Evolutionary conservation across 495 filamentous ascomycete genomes (phyloP).

Genomic region (Trichoderma asperelloides): DNA sequence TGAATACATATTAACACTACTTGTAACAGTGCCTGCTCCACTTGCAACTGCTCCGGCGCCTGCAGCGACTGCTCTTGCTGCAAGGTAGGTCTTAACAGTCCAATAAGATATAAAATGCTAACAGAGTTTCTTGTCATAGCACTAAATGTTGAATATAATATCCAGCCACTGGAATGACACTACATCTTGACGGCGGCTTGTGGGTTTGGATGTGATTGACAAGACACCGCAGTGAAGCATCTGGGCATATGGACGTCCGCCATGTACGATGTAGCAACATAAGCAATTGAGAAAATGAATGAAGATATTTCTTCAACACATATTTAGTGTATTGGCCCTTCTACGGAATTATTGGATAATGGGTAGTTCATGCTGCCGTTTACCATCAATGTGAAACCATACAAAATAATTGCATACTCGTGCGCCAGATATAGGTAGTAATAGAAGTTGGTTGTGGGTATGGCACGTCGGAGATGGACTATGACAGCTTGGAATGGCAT

Average conservation of each 20-base stretch:
- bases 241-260: background rate
- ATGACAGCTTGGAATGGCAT: too few species aligned
- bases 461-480: too few species aligned
- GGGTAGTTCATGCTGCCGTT: too few species aligned
- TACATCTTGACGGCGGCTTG: background rate
- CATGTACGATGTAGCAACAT: background rate
- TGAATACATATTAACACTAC: background rate
- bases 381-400: too few species aligned
- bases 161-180: background rate
- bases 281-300: background rate
- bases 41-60: background rate
- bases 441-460: too few species aligned
- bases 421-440: too few species aligned
- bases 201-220: background rate
- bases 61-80: background rate
- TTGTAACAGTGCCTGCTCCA: background rate
- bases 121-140: too few species aligned
- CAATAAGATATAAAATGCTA: too few species aligned
- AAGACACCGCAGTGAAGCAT: background rate
- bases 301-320: background rate
- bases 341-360: background rate
- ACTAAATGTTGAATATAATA: background rate
- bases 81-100: background rate
- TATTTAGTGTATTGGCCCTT: background rate
- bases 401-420: too few species aligned